Evolutionary conservation across 163 green algal genomes (phyloP).

Genomic region (Scenedesmus sp.): DNA sequence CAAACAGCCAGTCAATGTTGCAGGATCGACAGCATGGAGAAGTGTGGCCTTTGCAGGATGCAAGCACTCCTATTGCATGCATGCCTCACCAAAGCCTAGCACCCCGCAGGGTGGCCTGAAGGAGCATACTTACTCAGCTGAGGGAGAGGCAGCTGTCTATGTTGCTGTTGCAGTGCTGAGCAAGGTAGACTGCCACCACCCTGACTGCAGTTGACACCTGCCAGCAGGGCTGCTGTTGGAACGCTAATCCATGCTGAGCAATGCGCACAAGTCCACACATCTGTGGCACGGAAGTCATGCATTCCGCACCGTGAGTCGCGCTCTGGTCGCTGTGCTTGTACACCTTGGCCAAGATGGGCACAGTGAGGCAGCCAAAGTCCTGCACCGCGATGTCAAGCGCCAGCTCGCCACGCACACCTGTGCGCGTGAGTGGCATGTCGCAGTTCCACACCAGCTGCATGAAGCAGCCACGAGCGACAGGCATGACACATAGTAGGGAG

Average conservation of each 20-base stretch:
- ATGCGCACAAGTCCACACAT: neutral
- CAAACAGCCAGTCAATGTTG: neutral
- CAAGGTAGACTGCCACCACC: too few species aligned
- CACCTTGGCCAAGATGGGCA: slow-evolving; percentile 52
- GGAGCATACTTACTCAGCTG: too few species aligned
- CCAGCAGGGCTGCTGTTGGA: neutral
- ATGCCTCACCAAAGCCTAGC: too few species aligned
- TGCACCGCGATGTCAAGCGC: slow-evolving; percentile 44
- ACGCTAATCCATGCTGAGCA: neutral
- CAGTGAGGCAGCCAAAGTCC: slow-evolving; percentile 42
- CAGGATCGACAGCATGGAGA: neutral
- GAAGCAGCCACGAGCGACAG: neutral
- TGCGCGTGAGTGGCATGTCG: slow-evolving; percentile 40
- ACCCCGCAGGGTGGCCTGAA: too few species aligned
- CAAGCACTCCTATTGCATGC: too few species aligned
- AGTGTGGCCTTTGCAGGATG: too few species aligned
- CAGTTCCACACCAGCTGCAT: slow-evolving; percentile 43
- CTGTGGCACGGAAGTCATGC: neutral
- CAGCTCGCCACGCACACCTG: slow-evolving; percentile 32
- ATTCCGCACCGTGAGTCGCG: slow-evolving; percentile 25
- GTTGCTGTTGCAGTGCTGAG: too few species aligned
- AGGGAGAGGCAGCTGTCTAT: too few species aligned
- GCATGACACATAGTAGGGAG: neutral
- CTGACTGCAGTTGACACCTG: neutral
- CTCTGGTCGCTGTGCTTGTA: slow-evolving; percentile 36